Evolutionary conservation across 305 asterid genomes (phyloP), one percentile per base, ranked within the genome.

Genomic region (Withania somnifera): DNA sequence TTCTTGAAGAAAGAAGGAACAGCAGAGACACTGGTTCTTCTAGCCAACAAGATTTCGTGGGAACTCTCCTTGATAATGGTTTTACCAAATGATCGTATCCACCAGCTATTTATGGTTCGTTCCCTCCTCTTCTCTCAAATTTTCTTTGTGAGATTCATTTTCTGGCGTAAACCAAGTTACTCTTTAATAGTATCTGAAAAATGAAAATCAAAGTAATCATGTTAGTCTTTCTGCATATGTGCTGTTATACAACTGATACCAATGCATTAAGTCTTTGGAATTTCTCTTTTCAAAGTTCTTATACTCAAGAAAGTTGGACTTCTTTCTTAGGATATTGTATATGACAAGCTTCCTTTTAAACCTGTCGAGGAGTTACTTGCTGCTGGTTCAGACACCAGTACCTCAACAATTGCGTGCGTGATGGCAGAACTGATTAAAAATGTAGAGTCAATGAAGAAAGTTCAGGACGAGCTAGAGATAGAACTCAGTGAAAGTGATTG

Each of bases 31-130:
- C 11, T 11, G 60, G 7, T 22, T 54, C 53, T 67, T 80, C 51
- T 17, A 66, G 54, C 14, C 54, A 64, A 15, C 61, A 13, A 1
- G 90, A 90, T 75, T 89, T 90, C 76, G 30, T 87, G 85, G 92
- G 87, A 10, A 32, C 14, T 9, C 79, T 89, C n/a, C 64, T 87
- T 26, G 36, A 76, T 2, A 76, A 78, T 64, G 85, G 83, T 30
- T 87, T 85, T 42, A 78, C 82, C 11, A 80, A n/a, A 89, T 68
- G 83, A 84, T 4, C 77, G 64, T 73, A 85, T 90, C 76, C 79
- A 86, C 57, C 86, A 89, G 53, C 32, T 89, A 47, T 26, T 90
- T 4, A 53, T 83, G 91, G 91, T 87, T 19, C 15, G 40, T 79
- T 86, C 45, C 15, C 75, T 28, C 64, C 1, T 3, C 28, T 11